Conservation (phyloP, 2,329 filamentous ascomycete species). For the Ceratocystis albifundus region DNA sequence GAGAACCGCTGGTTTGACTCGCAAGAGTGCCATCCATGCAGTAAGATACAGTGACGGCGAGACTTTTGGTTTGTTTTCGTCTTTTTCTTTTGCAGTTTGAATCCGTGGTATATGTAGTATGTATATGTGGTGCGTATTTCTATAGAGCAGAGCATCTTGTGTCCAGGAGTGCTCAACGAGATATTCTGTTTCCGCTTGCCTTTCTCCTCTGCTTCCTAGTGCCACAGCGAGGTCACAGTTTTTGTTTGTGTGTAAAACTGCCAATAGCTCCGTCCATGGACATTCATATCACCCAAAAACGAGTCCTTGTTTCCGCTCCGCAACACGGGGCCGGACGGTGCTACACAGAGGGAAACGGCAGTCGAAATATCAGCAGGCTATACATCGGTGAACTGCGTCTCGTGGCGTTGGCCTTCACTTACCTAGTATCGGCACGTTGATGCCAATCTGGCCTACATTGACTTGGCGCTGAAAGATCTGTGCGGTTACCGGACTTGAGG, state of each 20-base stretch:
- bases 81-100: no score
- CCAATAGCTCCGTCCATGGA: slow-evolving; percentile 23
- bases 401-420: not conserved
- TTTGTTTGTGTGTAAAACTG: slow-evolving; percentile 27
- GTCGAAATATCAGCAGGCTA: not conserved
- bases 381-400: not conserved
- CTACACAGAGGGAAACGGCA: slow-evolving; percentile 11
- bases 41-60: no score
- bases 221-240: slow-evolving; percentile 25
- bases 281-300: slow-evolving; percentile 26
- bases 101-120: not conserved
- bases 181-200: not conserved
- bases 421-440: slow-evolving; percentile 27
- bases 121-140: not conserved
- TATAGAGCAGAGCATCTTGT: not conserved
- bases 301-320: slow-evolving; percentile 27
- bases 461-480: slow-evolving; percentile 25
- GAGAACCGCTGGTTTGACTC: not conserved
- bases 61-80: no score
- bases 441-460: slow-evolving; percentile 27
- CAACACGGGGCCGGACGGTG: slow-evolving; percentile 24
- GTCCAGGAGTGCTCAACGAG: no score
- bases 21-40: no score
- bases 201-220: slow-evolving; percentile 28
- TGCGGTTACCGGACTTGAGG: slow-evolving; percentile 22